These are phyloP conservation scores for Vanilla planifolia DNA, from an alignment of 106 monocot species.

Conservation along the genomic window DNA sequence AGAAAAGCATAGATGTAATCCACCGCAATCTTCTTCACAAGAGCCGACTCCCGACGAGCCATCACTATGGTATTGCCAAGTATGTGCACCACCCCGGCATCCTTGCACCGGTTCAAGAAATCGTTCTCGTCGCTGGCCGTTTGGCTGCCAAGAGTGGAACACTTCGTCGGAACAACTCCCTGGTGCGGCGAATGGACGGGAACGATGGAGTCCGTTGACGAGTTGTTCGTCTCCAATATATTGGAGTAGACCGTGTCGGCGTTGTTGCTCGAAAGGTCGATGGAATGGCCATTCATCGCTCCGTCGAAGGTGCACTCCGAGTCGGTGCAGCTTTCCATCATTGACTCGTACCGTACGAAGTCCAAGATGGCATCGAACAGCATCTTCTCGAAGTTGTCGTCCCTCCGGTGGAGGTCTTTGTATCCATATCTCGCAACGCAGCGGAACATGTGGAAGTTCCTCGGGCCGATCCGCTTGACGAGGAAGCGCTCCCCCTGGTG, in stretches of 20 bases:
- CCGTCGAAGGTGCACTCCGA: slow-evolving; percentile 34
- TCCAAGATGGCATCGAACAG: slow-evolving; percentile 42
- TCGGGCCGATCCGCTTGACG: slow-evolving; percentile 77
- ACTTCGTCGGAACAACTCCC: background rate
- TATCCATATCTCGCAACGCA: slow-evolving; percentile 92
- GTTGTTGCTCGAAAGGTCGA: background rate
- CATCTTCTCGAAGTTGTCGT: slow-evolving; percentile 88
- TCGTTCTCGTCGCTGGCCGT: slow-evolving; percentile 52
- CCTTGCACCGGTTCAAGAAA: slow-evolving; percentile 65
- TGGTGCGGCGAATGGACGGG: slow-evolving; percentile 16
- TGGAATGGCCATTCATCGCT: background rate
- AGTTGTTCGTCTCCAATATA: slow-evolving; percentile 9
- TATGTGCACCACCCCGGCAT: slow-evolving; percentile 87
- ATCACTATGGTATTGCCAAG: slow-evolving; percentile 74
- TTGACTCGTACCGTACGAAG: slow-evolving; percentile 59
- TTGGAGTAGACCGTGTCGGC: slow-evolving; percentile 1
- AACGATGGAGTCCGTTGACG: slow-evolving; percentile 38
- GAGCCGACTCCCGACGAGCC: slow-evolving; percentile 51
- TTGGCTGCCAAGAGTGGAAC: slow-evolving; percentile 14
- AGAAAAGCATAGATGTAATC: slow-evolving; percentile 83
- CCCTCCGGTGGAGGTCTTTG: slow-evolving; percentile 73
- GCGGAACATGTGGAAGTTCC: slow-evolving; percentile 80
- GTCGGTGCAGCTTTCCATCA: slow-evolving; percentile 87
- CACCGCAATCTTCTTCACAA: slow-evolving; percentile 54
- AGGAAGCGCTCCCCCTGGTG: slow-evolving; percentile 68